Conservation (phyloP, 306 rosid species). For the Prosopis cineraria region DNA sequence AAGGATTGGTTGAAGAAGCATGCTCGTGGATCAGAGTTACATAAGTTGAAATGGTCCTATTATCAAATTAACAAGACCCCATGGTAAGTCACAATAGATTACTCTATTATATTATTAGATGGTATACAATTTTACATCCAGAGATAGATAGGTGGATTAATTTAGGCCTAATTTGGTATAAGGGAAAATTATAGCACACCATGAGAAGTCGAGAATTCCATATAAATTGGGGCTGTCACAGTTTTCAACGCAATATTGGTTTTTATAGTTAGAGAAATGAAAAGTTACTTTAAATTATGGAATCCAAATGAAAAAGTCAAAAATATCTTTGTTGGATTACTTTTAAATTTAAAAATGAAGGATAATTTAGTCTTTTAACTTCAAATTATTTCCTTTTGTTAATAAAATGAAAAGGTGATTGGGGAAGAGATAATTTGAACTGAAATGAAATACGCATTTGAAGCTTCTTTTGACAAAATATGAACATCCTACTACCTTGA, state of each 20-base stretch:
- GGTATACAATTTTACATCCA: not conserved
- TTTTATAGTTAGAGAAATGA: too few relatives aligned
- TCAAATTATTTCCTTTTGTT: not conserved
- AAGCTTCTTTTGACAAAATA: slow-evolving; percentile 1
- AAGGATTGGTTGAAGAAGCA: slow-evolving; percentile 86
- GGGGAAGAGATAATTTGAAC: slow-evolving; percentile 10
- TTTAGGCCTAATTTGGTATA: not conserved
- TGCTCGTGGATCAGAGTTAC: slow-evolving; percentile 64
- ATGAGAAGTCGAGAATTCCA: not conserved
- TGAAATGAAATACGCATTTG: not conserved
- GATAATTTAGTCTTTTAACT: too few relatives aligned
- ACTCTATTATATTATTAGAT: not conserved
- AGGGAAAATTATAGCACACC: not conserved
- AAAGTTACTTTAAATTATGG: not conserved
- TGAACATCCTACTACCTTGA: slow-evolving; percentile 6
- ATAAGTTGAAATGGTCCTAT: slow-evolving; percentile 87
- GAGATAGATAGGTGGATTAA: not conserved
- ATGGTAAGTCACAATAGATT: slow-evolving; percentile 56
- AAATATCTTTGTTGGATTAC: not conserved
- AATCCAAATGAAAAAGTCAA: too few relatives aligned
- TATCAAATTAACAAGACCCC: slow-evolving; percentile 85
- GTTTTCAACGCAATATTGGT: too few relatives aligned
- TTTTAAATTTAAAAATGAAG: not conserved
- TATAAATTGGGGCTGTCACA: too few relatives aligned
- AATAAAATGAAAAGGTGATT: not conserved